Evolutionary conservation across 2,329 filamentous ascomycete genomes (phyloP).

Genomic region (Cladosporium velox): DNA sequence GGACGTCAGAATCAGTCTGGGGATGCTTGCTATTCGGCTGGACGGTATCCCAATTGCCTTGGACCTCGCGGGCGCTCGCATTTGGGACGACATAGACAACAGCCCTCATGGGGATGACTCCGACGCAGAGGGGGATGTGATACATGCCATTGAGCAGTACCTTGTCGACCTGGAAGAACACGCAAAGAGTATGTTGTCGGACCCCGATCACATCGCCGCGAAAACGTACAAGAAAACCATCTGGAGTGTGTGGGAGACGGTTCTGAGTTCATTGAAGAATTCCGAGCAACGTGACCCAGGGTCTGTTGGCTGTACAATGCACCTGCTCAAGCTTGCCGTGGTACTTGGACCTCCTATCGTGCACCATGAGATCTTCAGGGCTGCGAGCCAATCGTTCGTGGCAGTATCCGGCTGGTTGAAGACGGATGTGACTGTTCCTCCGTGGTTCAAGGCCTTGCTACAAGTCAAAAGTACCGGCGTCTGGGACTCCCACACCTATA

Average conservation of each 20-base stretch:
- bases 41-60: neutral
- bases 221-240: neutral
- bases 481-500: slow-evolving; percentile 4
- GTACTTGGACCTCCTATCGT: neutral
- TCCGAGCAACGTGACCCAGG: neutral
- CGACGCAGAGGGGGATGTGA: neutral
- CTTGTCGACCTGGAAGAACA: neutral
- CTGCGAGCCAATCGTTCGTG: neutral
- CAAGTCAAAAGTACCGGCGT: neutral
- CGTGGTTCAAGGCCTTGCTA: neutral
- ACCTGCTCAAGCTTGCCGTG: neutral
- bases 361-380: slow-evolving; percentile 8
- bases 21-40: neutral
- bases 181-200: neutral
- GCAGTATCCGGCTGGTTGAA: neutral
- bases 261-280: neutral
- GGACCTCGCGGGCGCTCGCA: neutral
- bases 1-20: neutral
- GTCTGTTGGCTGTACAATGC: neutral
- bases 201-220: neutral
- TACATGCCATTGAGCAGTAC: neutral
- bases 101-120: too few relatives aligned
- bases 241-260: slow-evolving; percentile 6
- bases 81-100: neutral
- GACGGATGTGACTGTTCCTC: neutral